Evolutionary conservation across 2,329 filamentous ascomycete species (phyloP).

Genomic region (Arthrobotrys megalospora): DNA sequence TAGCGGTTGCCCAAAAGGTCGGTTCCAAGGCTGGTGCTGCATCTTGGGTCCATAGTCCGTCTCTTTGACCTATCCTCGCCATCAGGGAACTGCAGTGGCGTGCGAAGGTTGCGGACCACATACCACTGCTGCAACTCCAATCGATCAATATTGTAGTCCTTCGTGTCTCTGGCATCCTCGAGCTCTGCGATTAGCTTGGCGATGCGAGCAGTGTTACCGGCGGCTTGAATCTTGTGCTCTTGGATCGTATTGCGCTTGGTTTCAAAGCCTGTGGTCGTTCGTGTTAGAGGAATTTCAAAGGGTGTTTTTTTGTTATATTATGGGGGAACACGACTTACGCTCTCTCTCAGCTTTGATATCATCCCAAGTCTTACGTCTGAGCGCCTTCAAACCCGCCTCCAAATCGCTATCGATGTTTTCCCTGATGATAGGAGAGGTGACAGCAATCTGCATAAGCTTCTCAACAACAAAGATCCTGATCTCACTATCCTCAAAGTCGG

Average conservation of each 20-base stretch:
- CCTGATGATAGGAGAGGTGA: conserved; percentile 50
- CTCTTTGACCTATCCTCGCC: conserved; percentile 61
- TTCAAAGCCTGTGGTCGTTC: conserved; percentile 39
- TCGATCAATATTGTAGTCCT: conserved; percentile 60
- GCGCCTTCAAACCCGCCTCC: conserved; percentile 46
- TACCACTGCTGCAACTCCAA: conserved; percentile 61
- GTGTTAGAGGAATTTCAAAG: not conserved
- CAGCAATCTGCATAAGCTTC: conserved; percentile 59
- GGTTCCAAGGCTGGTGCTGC: conserved; percentile 57
- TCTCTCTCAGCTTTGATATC: conserved; percentile 56
- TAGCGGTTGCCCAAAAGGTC: conserved; percentile 53
- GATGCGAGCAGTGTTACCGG: conserved; percentile 45
- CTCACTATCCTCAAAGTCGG: conserved; percentile 54
- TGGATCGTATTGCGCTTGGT: conserved; percentile 46
- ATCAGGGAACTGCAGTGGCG: conserved; percentile 61
- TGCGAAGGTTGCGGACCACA: conserved; percentile 60
- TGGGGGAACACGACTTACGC: conserved; percentile 24
- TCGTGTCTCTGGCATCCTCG: conserved; percentile 55
- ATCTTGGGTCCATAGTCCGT: conserved; percentile 58
- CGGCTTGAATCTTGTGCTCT: conserved; percentile 39
- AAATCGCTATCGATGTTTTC: conserved; percentile 56
- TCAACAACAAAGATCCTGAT: conserved; percentile 56
- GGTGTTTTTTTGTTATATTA: not conserved
- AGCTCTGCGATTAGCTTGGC: conserved; percentile 58
- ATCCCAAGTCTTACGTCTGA: conserved; percentile 58